These are phyloP conservation scores for Beauveria rudraprayagi DNA, from an alignment of 2,329 filamentous ascomycete species.

Conservation along the genomic window DNA sequence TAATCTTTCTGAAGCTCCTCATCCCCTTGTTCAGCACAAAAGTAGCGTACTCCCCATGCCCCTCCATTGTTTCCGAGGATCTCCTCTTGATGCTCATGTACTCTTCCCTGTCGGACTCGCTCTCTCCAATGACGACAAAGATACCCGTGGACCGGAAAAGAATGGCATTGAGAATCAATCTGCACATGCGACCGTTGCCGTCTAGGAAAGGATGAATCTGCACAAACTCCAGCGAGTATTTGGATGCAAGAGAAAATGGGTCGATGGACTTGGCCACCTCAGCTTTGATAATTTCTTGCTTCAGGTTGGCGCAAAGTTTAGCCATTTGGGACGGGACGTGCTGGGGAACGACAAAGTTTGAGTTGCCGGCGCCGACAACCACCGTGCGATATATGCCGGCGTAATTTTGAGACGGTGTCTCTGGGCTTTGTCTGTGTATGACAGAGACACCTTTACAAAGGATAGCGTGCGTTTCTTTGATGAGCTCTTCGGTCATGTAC, in stretches of 20 bases:
- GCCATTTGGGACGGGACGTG: slow-evolving; percentile 21
- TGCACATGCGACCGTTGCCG: slow-evolving; percentile 30
- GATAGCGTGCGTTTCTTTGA: neutral
- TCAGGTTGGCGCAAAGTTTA: slow-evolving; percentile 18
- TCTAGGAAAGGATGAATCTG: slow-evolving; percentile 32
- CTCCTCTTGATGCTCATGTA: slow-evolving; percentile 18
- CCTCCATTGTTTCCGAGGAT: slow-evolving; percentile 16
- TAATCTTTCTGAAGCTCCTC: slow-evolving; percentile 14
- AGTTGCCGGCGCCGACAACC: slow-evolving; percentile 18
- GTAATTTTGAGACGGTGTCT: slow-evolving; percentile 15
- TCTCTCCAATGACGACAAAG: slow-evolving; percentile 18
- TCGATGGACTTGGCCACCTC: slow-evolving; percentile 14
- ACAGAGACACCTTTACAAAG: neutral
- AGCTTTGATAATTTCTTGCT: slow-evolving; percentile 11
- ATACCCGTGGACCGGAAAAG: slow-evolving; percentile 20
- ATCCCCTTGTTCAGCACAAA: slow-evolving; percentile 18
- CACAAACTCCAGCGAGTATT: slow-evolving; percentile 24
- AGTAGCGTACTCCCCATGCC: slow-evolving; percentile 21
- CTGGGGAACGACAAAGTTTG: slow-evolving; percentile 20
- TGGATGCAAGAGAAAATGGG: slow-evolving; percentile 22
- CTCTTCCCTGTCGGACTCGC: neutral
- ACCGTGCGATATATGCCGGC: slow-evolving; percentile 19
- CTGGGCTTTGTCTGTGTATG: neutral
- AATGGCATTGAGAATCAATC: slow-evolving; percentile 29
- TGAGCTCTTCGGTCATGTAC: neutral